These are phyloP conservation scores for Gossypium stocksii DNA, from an alignment of 345 rosid genomes.

Conservation along the genomic window DNA sequence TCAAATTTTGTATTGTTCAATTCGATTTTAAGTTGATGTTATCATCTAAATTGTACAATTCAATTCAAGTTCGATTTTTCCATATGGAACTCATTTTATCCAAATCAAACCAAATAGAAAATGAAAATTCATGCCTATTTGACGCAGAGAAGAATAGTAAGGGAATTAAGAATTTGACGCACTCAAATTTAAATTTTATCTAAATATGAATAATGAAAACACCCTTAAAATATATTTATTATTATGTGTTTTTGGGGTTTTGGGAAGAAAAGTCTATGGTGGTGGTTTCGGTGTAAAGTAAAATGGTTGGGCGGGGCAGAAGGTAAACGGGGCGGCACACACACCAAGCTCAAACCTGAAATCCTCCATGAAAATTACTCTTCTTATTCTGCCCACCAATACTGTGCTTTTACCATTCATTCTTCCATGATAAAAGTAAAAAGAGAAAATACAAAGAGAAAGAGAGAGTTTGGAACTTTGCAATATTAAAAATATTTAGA, in stretches of 20 bases:
- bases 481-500: neutral
- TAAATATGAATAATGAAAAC: too few species aligned
- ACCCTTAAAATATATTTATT: too few species aligned
- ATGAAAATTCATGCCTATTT: too few species aligned
- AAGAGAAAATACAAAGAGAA: neutral
- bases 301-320: neutral
- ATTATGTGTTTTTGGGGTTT: neutral
- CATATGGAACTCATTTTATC: too few species aligned
- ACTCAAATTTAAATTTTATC: too few species aligned
- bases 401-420: neutral
- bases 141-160: too few species aligned
- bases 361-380: neutral
- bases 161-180: too few species aligned
- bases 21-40: too few species aligned
- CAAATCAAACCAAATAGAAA: too few species aligned
- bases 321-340: neutral
- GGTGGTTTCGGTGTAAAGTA: neutral
- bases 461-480: neutral
- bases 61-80: too few species aligned
- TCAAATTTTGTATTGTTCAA: too few species aligned
- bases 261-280: neutral
- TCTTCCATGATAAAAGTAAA: neutral
- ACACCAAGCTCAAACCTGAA: neutral
- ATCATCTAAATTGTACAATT: too few species aligned
- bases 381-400: neutral